A percentile compares a stretch with the other conserved stretches of the same genome.
These are phyloP conservation scores for Spathaspora gorwiae DNA, from an alignment of 805 yeast genomes.

Conservation along the genomic window DNA sequence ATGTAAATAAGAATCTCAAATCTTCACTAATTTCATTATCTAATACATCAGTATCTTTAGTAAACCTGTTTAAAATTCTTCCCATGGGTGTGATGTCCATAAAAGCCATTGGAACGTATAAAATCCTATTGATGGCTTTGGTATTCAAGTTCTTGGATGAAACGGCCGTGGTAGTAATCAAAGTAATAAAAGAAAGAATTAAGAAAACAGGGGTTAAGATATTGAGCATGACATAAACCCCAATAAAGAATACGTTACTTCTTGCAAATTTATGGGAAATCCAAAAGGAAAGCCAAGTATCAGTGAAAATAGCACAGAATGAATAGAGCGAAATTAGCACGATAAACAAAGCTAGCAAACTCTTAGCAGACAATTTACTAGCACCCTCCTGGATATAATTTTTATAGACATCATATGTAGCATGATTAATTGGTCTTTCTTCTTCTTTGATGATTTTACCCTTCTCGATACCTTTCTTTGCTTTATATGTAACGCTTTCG, in stretches of 20 bases:
- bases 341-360: slow-evolving; percentile 6
- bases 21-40: slow-evolving; percentile 73
- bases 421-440: slow-evolving; percentile 53
- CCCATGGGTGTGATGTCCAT: slow-evolving; percentile 86
- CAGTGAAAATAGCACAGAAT: slow-evolving; percentile 51
- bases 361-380: slow-evolving; percentile 16
- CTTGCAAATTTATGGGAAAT: slow-evolving; percentile 46
- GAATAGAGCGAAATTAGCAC: slow-evolving; percentile 25
- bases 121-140: slow-evolving; percentile 48
- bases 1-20: slow-evolving; percentile 50
- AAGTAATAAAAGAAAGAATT: slow-evolving; percentile 33
- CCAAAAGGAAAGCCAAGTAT: slow-evolving; percentile 82
- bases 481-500: background rate
- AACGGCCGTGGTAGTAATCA: slow-evolving; percentile 44
- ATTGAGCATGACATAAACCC: slow-evolving; percentile 58
- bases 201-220: slow-evolving; percentile 42
- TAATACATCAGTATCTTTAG: slow-evolving; percentile 74
- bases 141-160: slow-evolving; percentile 56
- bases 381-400: slow-evolving; percentile 28
- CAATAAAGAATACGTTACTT: slow-evolving; percentile 58
- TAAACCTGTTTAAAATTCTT: slow-evolving; percentile 72
- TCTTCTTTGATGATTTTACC: slow-evolving; percentile 37
- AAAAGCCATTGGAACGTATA: slow-evolving; percentile 73
- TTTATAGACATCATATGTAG: slow-evolving; percentile 28
- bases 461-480: slow-evolving; percentile 7